phyloP scores from a whole-genome alignment of 352 stramenopile genomes.

The Phytophthora palmivora region DNA sequence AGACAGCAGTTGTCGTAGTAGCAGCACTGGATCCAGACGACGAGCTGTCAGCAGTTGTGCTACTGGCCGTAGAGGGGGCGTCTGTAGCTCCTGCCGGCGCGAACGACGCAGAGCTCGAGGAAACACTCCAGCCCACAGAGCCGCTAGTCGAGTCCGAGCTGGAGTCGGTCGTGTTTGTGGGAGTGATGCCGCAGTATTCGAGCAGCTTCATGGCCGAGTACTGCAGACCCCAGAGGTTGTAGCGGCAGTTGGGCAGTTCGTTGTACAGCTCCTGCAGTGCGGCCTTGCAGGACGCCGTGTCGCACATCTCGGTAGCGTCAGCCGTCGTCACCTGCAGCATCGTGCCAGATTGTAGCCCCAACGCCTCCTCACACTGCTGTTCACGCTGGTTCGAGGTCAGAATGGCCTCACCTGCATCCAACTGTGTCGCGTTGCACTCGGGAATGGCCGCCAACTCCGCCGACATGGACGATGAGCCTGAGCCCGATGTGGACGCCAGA shows the following conservation, averaged over 20 bases:
- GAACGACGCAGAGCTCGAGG: slow-evolving; percentile 38
- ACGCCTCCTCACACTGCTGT: slow-evolving; percentile 51
- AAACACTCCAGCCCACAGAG: slow-evolving; percentile 34
- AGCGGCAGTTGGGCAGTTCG: slow-evolving; percentile 65
- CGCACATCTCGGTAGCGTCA: slow-evolving; percentile 52
- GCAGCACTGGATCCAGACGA: slow-evolving; percentile 26
- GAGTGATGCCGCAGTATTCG: slow-evolving; percentile 56
- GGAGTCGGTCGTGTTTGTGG: slow-evolving; percentile 37
- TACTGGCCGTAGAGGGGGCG: slow-evolving; percentile 34
- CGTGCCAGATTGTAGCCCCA: slow-evolving; percentile 36
- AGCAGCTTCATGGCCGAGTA: slow-evolving; percentile 50
- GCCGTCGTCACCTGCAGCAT: slow-evolving; percentile 55
- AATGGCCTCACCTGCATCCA: slow-evolving; percentile 43
- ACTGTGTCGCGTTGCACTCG: slow-evolving; percentile 51
- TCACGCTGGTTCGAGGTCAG: slow-evolving; percentile 64
- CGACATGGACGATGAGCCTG: slow-evolving; percentile 30
- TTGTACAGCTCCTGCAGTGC: slow-evolving; percentile 72
- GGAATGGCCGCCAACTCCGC: slow-evolving; percentile 47
- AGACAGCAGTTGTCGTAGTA: slow-evolving; percentile 15
- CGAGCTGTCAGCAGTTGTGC: slow-evolving; percentile 20
- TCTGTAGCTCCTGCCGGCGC: slow-evolving; percentile 47
- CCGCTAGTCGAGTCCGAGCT: slow-evolving; percentile 21
- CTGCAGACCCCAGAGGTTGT: slow-evolving; percentile 58
- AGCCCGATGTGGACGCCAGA: slow-evolving; percentile 26
- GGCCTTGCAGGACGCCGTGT: slow-evolving; percentile 47